Conservation (phyloP, 495 filamentous ascomycete species). For the Chaetomium fimeti region DNA sequence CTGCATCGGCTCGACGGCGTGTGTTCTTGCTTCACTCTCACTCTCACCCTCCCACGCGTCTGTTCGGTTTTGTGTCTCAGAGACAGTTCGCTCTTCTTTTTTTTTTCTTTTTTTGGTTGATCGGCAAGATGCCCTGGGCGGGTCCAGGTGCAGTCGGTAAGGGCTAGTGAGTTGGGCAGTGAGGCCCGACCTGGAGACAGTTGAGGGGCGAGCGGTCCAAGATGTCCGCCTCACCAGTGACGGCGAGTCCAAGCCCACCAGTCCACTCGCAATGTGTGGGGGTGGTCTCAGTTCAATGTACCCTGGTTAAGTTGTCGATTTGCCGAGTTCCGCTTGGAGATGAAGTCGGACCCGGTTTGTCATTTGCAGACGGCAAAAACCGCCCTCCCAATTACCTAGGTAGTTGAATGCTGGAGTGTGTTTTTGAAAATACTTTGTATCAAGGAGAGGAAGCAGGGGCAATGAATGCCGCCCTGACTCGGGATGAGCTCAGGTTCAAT, state of each 20-base stretch:
- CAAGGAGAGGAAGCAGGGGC: not conserved
- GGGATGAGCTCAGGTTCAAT: not conserved
- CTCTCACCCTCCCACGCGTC: not conserved
- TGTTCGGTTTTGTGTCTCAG: not conserved
- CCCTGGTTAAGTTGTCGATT: not conserved
- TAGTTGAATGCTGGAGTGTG: not conserved
- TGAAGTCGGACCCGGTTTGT: not conserved
- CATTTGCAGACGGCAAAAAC: not conserved
- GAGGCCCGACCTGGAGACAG: slow-evolving; percentile 12
- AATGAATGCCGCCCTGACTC: not conserved
- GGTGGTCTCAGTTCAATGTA: not conserved
- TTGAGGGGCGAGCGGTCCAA: not conserved
- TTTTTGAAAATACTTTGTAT: not conserved
- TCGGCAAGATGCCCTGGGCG: slow-evolving; percentile 14
- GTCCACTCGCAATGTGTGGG: not conserved
- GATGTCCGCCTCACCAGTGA: slow-evolving; percentile 10
- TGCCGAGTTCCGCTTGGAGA: not conserved
- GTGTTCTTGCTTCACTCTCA: not conserved
- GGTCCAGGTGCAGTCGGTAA: slow-evolving; percentile 8
- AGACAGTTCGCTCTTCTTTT: not conserved
- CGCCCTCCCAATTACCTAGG: too few relatives aligned
- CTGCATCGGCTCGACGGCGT: slow-evolving; percentile 12
- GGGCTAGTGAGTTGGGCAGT: slow-evolving; percentile 12
- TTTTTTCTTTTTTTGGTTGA: not conserved
- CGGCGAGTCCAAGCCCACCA: not conserved